Evolutionary conservation across 2,329 filamentous ascomycete genomes (phyloP), one percentile per base, ranked within the genome.

Genomic region (Penicillium sp.): DNA sequence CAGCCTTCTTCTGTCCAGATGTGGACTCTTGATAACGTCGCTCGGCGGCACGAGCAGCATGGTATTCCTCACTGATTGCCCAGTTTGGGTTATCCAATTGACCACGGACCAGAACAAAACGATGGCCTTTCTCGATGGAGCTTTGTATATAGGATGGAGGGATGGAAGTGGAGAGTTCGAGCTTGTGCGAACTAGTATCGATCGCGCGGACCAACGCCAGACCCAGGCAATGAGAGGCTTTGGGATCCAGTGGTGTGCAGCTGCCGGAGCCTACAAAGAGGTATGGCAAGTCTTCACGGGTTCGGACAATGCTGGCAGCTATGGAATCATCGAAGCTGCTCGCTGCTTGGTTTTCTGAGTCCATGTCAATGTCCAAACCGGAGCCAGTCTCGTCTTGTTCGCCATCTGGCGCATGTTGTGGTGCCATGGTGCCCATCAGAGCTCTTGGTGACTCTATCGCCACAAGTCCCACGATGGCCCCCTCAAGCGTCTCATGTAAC

Each of bases 391-490:
- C 54, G 40, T 53, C 34, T 22, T 47, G 43, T 8, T 58, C 49
- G 22, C 59, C 55, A 51, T 54, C 40, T 13, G 18, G 22, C 42
- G 46, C 31, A 22, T 52, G 46, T 16, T 29, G 40, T 51, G 8
- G n/a, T 50, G n/a, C 54, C 43, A 43, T 60, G 34, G 16, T 47
- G 18, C 63, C 61, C 11, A 63, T 50, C 4, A 77, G 64, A 8
- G 71, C 70, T 39, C 57, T 63, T 0, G 71, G 61, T 5, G 75
- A 74, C 52, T 82, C 77, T 3, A 81, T 67, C 1, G 77, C 74
- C 1, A 83, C 75, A 29, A 87, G 71, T 5, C 81, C 81, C 10
- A 86, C 77, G 8, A 85, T 63, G 4, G 79, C 71, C 39, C 83
- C 83, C 42, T 83, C 79, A 18, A 86, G 70, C 3, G 81, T 74